Conservation (phyloP, 2,329 filamentous ascomycete genomes). For the Sporothrix phasma region DNA sequence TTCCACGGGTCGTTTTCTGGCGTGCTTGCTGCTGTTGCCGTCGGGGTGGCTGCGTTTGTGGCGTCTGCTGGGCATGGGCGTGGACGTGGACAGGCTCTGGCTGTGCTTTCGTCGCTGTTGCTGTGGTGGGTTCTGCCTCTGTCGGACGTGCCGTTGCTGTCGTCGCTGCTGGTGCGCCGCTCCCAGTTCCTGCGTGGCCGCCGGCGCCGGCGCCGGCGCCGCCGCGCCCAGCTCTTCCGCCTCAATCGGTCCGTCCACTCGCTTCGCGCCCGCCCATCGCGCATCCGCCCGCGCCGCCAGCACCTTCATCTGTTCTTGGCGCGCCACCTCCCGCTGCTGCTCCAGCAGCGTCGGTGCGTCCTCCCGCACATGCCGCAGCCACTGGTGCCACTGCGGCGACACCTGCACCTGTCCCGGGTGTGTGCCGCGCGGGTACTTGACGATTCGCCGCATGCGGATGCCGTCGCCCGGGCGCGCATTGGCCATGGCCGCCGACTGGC, state of each 20-base stretch:
- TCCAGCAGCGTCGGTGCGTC: slow-evolving; percentile 47
- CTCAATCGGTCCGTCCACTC: slow-evolving; percentile 7
- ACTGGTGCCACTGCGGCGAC: slow-evolving; percentile 57
- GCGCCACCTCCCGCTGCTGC: slow-evolving; percentile 42
- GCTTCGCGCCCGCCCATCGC: slow-evolving; percentile 49
- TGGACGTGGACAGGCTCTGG: slow-evolving; percentile 2
- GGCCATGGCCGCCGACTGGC: slow-evolving; percentile 21
- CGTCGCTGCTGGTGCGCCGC: not conserved
- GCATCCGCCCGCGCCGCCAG: slow-evolving; percentile 54
- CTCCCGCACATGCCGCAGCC: slow-evolving; percentile 51
- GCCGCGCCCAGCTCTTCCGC: slow-evolving; percentile 8
- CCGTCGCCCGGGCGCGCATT: slow-evolving; percentile 19
- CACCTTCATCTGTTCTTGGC: slow-evolving; percentile 43
- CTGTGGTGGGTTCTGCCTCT: too few species aligned
- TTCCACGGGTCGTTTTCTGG: slow-evolving; percentile 46
- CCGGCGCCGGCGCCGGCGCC: not conserved
- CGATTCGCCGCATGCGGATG: slow-evolving; percentile 48
- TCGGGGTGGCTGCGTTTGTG: not conserved
- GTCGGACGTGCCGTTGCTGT: not conserved
- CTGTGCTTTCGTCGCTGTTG: not conserved
- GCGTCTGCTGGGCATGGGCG: not conserved
- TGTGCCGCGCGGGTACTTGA: slow-evolving; percentile 45
- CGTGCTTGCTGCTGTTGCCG: slow-evolving; percentile 3
- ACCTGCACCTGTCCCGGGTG: slow-evolving; percentile 48
- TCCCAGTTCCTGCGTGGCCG: slow-evolving; percentile 14